phyloP scores from a whole-genome alignment of 2,329 filamentous ascomycete genomes.

The Lasiodiplodia sp. region DNA sequence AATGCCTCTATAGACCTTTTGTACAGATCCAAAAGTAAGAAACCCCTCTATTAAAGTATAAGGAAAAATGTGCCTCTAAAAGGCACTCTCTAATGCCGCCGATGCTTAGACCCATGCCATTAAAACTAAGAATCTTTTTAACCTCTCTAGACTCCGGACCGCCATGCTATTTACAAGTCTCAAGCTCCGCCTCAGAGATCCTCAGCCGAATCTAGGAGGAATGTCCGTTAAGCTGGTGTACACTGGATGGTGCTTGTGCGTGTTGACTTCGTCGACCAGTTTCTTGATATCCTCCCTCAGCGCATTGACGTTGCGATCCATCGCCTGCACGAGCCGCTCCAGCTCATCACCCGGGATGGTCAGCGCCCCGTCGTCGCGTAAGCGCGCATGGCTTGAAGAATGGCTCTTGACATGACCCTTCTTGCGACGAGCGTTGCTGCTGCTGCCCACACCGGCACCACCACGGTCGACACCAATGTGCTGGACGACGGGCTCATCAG shows the following conservation, averaged over 20 bases:
- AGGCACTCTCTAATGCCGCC: not conserved
- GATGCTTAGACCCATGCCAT: not conserved
- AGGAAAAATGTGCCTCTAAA: not conserved
- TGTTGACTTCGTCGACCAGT: constrained; percentile 18
- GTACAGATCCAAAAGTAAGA: not conserved
- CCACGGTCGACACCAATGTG: not conserved
- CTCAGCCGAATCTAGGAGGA: not conserved
- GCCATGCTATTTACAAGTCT: not conserved
- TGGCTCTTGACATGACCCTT: constrained; percentile 13
- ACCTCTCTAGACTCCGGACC: not conserved
- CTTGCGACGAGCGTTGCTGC: not conserved
- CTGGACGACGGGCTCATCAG: not conserved
- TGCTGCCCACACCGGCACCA: not conserved
- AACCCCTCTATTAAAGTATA: not conserved
- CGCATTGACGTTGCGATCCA: constrained; percentile 12
- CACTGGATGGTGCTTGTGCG: constrained; percentile 4
- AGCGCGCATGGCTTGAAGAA: constrained; percentile 1
- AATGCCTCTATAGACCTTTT: not conserved
- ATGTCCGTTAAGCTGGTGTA: constrained; percentile 11
- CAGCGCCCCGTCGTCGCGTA: not conserved
- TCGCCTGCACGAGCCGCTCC: constrained; percentile 15
- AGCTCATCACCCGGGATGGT: constrained; percentile 4
- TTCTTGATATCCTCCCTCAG: constrained; percentile 23
- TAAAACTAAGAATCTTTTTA: not conserved
- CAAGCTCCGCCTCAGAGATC: not conserved